Evolutionary conservation across 2,329 filamentous ascomycete genomes (phyloP), one percentile per base, ranked within the genome.

Genomic region (Calonectria honghensis): DNA sequence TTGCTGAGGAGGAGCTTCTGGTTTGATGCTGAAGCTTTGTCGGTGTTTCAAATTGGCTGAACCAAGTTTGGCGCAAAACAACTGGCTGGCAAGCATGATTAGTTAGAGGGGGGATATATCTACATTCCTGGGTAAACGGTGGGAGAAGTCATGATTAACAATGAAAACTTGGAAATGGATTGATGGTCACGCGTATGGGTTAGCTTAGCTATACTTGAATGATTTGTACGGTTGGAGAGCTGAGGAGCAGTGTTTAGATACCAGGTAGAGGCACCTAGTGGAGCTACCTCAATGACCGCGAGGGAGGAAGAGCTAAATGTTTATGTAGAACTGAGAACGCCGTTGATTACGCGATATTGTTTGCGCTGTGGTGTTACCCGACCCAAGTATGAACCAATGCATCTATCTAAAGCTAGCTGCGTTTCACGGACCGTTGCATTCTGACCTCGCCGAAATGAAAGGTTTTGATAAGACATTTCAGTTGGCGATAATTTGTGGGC

Each of bases 61-160:
- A 39, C 27, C 29, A 37, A 20, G 24, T n/a, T 71, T 68, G 51
- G 14, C 37, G 29, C 31, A 39, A 39, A 35, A 78, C 50, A 54
- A 54, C 52, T 24, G 45, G 59, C 73, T 68, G 63, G 59, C 54
- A 35, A 66, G 52, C 67, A 79, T 59, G 68, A 70, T 78, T 76
- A 75, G 75, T 57, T 57, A 61, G 35, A 61, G 24, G 57, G 35
- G 37, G 35, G 79, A 73, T 74, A 71, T 61, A 69, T 39, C 57
- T 68, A 59, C 72, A 76, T 65, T 57, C 35, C n/a, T 57, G 31
- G 73, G 59, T 70, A 74, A 61, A 76, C 41, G 61, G 27, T 27
- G 35, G 32, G 54, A 24, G 29, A 50, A 66, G 51, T 72, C 65
- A 70, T 52, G 68, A 54, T 24, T 59, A 41, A 39, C 35, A 70